Evolutionary conservation across 2,329 filamentous ascomycete species (phyloP).

Genomic region (Plectosphaerella cucumerina): DNA sequence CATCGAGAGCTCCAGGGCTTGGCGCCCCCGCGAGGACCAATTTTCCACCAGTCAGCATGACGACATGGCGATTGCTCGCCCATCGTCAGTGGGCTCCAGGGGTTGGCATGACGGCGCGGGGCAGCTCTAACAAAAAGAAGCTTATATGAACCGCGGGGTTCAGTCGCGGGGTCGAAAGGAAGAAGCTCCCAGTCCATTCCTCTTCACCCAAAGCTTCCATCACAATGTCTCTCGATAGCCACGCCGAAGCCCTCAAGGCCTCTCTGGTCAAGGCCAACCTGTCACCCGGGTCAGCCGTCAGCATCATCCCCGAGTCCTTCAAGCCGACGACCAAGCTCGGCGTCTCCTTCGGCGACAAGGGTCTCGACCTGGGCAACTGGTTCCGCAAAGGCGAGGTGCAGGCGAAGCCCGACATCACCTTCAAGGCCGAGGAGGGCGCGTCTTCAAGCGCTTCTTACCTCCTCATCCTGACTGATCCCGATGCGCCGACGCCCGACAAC

Average conservation of each 20-base stretch:
- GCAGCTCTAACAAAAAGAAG: neutral
- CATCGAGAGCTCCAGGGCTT: neutral
- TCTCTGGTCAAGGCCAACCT: conserved; percentile 32
- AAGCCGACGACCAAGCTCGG: conserved; percentile 33
- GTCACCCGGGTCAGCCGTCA: conserved; percentile 32
- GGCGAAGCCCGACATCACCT: conserved; percentile 29
- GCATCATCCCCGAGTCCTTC: conserved; percentile 37
- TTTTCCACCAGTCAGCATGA: neutral
- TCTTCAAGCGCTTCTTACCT: conserved; percentile 31
- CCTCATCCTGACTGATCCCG: conserved; percentile 47
- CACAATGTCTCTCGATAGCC: conserved; percentile 10
- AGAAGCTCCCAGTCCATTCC: neutral
- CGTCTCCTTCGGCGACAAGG: conserved; percentile 29
- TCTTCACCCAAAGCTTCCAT: neutral
- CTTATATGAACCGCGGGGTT: neutral
- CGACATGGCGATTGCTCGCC: neutral
- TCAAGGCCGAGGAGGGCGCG: conserved; percentile 26
- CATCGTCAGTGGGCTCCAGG: neutral
- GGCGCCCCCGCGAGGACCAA: neutral
- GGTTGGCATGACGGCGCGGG: neutral
- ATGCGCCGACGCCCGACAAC: conserved; percentile 50
- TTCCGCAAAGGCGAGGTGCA: conserved; percentile 34
- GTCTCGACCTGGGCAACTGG: conserved; percentile 30
- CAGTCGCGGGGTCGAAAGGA: neutral
- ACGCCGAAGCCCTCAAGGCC: conserved; percentile 16